phyloP scores from a whole-genome alignment of 2,329 filamentous ascomycete genomes.

The Trichoderma harzianum region DNA sequence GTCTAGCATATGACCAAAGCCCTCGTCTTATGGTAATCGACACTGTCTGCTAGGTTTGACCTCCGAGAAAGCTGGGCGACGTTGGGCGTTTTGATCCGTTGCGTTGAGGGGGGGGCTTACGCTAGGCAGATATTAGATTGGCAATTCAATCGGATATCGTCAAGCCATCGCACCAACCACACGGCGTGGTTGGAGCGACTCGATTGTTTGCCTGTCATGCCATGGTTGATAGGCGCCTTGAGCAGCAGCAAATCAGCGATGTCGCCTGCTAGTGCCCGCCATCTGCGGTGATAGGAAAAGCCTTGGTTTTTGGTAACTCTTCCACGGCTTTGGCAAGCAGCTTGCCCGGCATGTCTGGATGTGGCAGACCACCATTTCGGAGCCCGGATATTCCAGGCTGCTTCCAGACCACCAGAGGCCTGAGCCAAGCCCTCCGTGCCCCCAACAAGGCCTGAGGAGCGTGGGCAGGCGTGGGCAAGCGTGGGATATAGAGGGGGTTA shows the following conservation, averaged over 20 bases:
- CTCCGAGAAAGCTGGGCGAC: not conserved
- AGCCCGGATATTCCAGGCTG: conserved; percentile 15
- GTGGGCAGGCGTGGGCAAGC: conserved; percentile 13
- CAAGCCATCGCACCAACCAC: not conserved
- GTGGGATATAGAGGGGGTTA: conserved; percentile 16
- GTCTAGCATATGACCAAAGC: not conserved
- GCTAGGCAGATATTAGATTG: conserved; percentile 12
- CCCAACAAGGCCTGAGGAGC: conserved; percentile 6
- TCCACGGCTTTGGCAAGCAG: not conserved
- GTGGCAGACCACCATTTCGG: conserved; percentile 11
- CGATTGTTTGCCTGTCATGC: not conserved
- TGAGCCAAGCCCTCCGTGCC: conserved; percentile 14
- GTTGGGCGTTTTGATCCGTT: conserved; percentile 2
- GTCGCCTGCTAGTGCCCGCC: not conserved
- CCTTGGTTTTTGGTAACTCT: not conserved
- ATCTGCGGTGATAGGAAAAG: not conserved
- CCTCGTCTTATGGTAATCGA: not conserved
- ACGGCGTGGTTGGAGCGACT: not conserved
- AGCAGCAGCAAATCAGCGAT: not conserved
- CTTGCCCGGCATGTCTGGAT: not conserved
- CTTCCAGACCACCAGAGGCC: conserved; percentile 15
- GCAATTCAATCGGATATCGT: conserved; percentile 5
- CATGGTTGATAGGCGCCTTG: not conserved
- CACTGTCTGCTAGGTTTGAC: not conserved
- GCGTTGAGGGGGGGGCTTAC: conserved; percentile 5